phyloP scores from a whole-genome alignment of 2,329 filamentous ascomycete species.

The Daldinia sp. region DNA sequence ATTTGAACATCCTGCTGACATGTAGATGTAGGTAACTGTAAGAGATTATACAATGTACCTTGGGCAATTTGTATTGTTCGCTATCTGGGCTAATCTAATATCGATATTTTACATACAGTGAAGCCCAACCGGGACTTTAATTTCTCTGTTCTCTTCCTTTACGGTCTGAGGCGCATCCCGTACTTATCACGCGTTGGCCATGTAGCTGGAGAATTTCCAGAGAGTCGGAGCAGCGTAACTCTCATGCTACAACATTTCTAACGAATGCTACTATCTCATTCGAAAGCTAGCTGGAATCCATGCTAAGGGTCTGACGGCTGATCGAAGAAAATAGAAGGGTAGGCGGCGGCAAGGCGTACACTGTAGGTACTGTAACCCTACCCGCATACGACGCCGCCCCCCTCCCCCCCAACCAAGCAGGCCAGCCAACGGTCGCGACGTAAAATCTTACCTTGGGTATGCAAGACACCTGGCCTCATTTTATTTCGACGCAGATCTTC shows the following conservation, averaged over 20 bases:
- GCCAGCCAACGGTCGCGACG: too few relatives aligned
- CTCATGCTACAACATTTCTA: slow-evolving; percentile 14
- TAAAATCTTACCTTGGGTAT: slow-evolving; percentile 3
- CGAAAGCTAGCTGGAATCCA: slow-evolving; percentile 15
- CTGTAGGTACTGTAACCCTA: slow-evolving; percentile 19
- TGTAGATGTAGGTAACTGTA: too few relatives aligned
- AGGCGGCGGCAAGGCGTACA: slow-evolving; percentile 11
- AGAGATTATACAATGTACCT: too few relatives aligned
- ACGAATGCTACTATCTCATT: slow-evolving; percentile 5
- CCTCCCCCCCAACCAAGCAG: not conserved
- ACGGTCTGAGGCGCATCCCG: not conserved
- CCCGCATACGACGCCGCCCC: slow-evolving; percentile 14
- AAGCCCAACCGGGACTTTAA: too few relatives aligned
- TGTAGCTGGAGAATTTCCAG: slow-evolving; percentile 24
- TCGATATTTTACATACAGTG: not conserved
- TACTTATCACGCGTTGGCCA: slow-evolving; percentile 5
- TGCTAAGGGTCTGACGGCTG: not conserved
- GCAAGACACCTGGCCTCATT: not conserved
- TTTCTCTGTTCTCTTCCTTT: not conserved
- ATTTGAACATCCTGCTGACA: too few relatives aligned
- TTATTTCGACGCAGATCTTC: slow-evolving; percentile 3
- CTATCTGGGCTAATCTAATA: too few relatives aligned
- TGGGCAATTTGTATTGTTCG: too few relatives aligned
- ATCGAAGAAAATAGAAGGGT: slow-evolving; percentile 18
- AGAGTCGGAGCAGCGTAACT: slow-evolving; percentile 22